Base-by-base conservation (phyloP, 169 alveolate species). In the Blepharisma undulans region DNA sequence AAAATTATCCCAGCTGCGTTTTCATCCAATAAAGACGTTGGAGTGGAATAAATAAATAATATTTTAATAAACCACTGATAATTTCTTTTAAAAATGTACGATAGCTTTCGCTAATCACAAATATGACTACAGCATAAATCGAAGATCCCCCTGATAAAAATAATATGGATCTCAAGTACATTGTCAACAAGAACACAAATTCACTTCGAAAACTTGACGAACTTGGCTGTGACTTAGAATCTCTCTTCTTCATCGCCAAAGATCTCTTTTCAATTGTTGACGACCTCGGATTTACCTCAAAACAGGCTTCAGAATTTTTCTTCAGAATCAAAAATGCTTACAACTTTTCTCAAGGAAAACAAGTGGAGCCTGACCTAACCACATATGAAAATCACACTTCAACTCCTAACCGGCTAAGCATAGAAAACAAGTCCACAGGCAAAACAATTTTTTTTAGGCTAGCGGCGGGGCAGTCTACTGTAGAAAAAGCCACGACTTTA, bases 281-380 rank as follows among this genome's bases (percentile, higher is more conserved):
- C 21, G 34, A 82, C 34, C 89, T 82, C 14, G 74, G 78, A 0
- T 14, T 22, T 12, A 22, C 33, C 22, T n/a, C 84, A 21, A 25
- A 71, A 5, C 74, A 86, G 21, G 72, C 72, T 71, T 27, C 91
- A 66, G 91, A 86, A 3, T 27, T 86, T 8, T 27, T 72, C 48
- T 29, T 86, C 7, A 8, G 91, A 72, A 29, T 86, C 29, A 86
- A 86, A 86, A 60, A 71, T 22, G 84, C 84, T 27, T 79, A 79
- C 76, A 33, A 79, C 7, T 27, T 16, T 27, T 29, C 29, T 0
- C 36, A 79, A 30, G 66, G 66, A 30, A 79, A 27, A 29, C 66
- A 25, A 79, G 87, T 79, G 36, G 74, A 22, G 1, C 22, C 86
- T 78, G 84, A 72, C 29, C 30, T 86, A 29, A 30, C 27, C 6